Conservation (phyloP, 768 basidiomycete genomes). For the Agaricus sinodeliciosus region DNA sequence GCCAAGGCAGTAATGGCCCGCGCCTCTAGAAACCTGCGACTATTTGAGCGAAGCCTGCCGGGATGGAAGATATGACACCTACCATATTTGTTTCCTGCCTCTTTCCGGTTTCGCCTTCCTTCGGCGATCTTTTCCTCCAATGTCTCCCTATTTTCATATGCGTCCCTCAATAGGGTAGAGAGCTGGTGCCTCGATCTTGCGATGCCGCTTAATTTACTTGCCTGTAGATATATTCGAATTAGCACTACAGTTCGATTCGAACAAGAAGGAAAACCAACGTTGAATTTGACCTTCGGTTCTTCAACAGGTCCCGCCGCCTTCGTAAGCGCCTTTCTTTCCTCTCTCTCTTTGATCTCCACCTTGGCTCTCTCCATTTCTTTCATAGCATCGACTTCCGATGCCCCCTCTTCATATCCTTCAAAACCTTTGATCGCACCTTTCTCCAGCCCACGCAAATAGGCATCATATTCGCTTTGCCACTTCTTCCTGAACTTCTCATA, state of each 20-base stretch:
- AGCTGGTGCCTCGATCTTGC: slow-evolving; percentile 75
- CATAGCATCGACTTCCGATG: slow-evolving; percentile 58
- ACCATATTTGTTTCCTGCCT: slow-evolving; percentile 92
- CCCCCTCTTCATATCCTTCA: slow-evolving; percentile 51
- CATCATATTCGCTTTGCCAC: slow-evolving; percentile 71
- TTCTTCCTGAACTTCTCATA: slow-evolving; percentile 62
- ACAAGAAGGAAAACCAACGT: slow-evolving; percentile 36
- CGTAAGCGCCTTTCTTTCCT: slow-evolving; percentile 73
- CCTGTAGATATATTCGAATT: slow-evolving; percentile 28
- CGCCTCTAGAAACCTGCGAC: slow-evolving; percentile 23
- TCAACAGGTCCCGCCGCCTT: slow-evolving; percentile 48
- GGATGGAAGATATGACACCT: background rate
- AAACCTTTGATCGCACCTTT: slow-evolving; percentile 63
- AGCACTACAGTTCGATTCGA: background rate
- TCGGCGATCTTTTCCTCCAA: slow-evolving; percentile 82
- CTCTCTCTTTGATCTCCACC: slow-evolving; percentile 65
- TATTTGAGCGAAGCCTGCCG: background rate
- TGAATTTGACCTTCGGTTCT: slow-evolving; percentile 80
- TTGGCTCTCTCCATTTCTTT: slow-evolving; percentile 77
- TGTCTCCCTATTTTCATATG: slow-evolving; percentile 76
- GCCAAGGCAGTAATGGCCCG: too few species aligned
- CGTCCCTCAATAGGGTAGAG: slow-evolving; percentile 73
- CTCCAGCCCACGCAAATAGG: slow-evolving; percentile 66
- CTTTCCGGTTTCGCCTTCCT: slow-evolving; percentile 77
- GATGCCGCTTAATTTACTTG: slow-evolving; percentile 62